phyloP scores from a whole-genome alignment of 257 asterid genomes.

The Buddleja alternifolia region DNA sequence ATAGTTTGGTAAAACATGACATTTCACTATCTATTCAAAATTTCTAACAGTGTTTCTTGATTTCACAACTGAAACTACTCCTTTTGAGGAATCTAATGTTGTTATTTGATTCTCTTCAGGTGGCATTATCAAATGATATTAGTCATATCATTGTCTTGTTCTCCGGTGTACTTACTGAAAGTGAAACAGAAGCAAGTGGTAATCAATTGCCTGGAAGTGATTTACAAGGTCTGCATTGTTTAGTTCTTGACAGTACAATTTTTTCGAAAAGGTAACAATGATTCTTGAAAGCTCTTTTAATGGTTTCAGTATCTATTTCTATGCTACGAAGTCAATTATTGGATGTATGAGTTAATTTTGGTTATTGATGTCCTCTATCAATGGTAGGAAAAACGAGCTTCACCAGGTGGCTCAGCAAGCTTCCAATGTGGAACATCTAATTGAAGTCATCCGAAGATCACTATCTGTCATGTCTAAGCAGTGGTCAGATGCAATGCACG shows the following conservation, averaged over 20 bases:
- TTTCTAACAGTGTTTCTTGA: conserved; percentile 14
- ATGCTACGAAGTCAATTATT: not conserved
- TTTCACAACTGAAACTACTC: conserved; percentile 17
- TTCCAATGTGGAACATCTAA: conserved; percentile 85
- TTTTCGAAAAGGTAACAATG: conserved; percentile 73
- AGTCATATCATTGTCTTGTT: conserved; percentile 71
- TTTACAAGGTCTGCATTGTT: conserved; percentile 65
- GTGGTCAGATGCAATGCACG: conserved; percentile 89
- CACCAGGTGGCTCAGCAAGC: conserved; percentile 98
- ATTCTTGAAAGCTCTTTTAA: conserved; percentile 18
- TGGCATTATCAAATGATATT: conserved; percentile 77
- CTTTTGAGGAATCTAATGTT: conserved; percentile 29
- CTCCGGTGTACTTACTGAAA: conserved; percentile 62
- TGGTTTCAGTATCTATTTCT: conserved; percentile 14
- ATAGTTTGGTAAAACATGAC: conserved; percentile 2
- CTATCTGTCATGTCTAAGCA: conserved; percentile 84
- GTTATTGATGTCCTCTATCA: conserved; percentile 21
- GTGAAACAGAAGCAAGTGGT: conserved; percentile 43
- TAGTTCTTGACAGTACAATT: conserved; percentile 82
- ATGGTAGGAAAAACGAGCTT: conserved; percentile 84
- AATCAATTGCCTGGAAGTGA: conserved; percentile 43
- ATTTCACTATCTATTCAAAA: not conserved
- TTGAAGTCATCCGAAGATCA: conserved; percentile 73
- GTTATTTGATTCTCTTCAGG: conserved; percentile 51
- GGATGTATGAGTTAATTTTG: not conserved